Base-by-base conservation (phyloP, 352 stramenopile species). In the Phytophthora aleatoria region DNA sequence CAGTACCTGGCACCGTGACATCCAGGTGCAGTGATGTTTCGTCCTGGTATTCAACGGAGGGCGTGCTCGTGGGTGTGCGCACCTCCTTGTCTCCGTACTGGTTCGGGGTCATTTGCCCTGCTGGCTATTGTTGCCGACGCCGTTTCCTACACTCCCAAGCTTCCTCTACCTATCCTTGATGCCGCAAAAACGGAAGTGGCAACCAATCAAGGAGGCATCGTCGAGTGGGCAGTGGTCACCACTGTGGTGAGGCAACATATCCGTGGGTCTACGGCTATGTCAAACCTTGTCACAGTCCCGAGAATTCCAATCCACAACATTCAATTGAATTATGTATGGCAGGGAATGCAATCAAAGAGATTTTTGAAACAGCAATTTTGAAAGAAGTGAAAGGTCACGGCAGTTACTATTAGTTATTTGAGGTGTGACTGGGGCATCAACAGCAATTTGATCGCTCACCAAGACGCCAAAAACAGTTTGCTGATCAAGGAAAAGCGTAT, bases 61-160 rank as follows among this genome's bases (percentile, higher is more conserved):
- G 36, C 3, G 61, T 78, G 44, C 53, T 64, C 35, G 45, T 15
- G 8, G n/a, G n/a, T n/a, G 64, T 79, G 26, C 47, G 58, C 31
- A 61, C 30, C 31, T 74, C 61, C 49, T 77, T 65, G 41, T 71
- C 71, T 57, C 69, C 65, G 30, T 48, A 62, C 51, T 71, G 44
- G 51, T 56, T 36, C 31, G 31, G 31, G 31, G 31, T 36, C 31
- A 12, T 36, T 33, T 33, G 28, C 7, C 20, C 20, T 20, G 20
- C 20, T 20, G 20, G 20, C 20, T 20, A 20, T 20, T 20, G 20
- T 20, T 20, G 20, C 20, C 20, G 20, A 20, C 20, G 20, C 20
- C 20, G 20, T 20, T 20, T 20, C 20, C 20, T 20, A 20, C 20
- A 20, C 20, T 20, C 20, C 20, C 20, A 20, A 20, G 20, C 20